Conservation (phyloP, 2,329 filamentous ascomycete genomes). For the Xylaria polymorpha region DNA sequence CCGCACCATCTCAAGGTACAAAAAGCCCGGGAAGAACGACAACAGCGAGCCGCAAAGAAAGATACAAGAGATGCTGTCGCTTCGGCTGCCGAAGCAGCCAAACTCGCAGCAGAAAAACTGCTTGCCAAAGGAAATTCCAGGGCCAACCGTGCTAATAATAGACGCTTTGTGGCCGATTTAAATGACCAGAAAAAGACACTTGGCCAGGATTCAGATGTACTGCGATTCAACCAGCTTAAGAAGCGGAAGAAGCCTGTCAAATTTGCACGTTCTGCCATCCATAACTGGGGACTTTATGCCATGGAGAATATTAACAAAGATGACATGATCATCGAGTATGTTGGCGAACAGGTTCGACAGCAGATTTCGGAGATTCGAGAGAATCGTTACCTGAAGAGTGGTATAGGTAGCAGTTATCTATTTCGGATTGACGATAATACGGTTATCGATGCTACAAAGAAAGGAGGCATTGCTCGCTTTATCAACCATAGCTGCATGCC, state of each 20-base stretch:
- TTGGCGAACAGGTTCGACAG: constrained; percentile 96
- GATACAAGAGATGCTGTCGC: constrained; percentile 73
- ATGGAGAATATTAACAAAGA: constrained; percentile 97
- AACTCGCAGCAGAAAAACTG: constrained; percentile 81
- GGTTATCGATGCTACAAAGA: constrained; percentile 97
- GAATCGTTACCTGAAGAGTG: constrained; percentile 90
- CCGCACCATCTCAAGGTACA: constrained; percentile 98
- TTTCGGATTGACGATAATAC: constrained; percentile 99
- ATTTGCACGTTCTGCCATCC: constrained; percentile 96
- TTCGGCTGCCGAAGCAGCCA: constrained; percentile 76
- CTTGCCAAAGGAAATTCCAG: constrained; percentile 90
- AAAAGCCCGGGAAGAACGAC: constrained; percentile 89
- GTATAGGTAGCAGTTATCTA: constrained; percentile 95
- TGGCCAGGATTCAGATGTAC: constrained; percentile 85
- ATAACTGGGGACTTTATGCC: constrained; percentile 98
- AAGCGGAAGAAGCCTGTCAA: constrained; percentile 99
- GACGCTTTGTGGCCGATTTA: constrained; percentile 91
- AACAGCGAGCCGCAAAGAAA: constrained; percentile 74
- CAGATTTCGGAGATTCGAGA: constrained; percentile 98
- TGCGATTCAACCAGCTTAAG: constrained; percentile 98
- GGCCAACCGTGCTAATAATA: constrained; percentile 94
- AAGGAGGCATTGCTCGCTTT: constrained; percentile 96
- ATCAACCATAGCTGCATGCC: constrained; percentile 99
- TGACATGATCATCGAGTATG: constrained; percentile 99
- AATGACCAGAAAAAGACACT: constrained; percentile 93